Percentiles rank a stretch among this genome's conserved stretches.
These are phyloP conservation scores for Cupressus sempervirens DNA, from an alignment of 75 land plant species.

Conservation along the genomic window DNA sequence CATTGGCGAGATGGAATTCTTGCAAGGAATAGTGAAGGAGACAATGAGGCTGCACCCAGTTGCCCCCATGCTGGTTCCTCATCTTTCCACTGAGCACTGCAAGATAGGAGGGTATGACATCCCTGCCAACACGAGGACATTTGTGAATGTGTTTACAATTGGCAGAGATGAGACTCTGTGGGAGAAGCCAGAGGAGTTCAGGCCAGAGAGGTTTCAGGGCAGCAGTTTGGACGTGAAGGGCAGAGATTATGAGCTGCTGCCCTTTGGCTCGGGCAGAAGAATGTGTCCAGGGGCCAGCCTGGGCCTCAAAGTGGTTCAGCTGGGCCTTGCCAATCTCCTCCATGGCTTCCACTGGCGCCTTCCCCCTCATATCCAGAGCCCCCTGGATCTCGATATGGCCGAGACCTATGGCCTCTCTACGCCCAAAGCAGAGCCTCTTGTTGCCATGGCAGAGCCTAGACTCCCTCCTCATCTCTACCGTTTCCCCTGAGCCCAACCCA, in stretches of 20 bases:
- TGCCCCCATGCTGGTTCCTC: slow-evolving; percentile 52
- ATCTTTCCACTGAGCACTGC: slow-evolving; percentile 26
- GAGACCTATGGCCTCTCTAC: slow-evolving; percentile 57
- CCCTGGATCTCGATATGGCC: slow-evolving; percentile 50
- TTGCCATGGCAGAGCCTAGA: slow-evolving; percentile 29
- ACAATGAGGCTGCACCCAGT: slow-evolving; percentile 67
- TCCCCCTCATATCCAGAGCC: slow-evolving; percentile 23
- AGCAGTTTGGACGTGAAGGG: slow-evolving; percentile 53
- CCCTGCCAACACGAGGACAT: slow-evolving; percentile 30
- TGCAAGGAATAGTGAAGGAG: slow-evolving; percentile 46
- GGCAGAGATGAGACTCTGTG: slow-evolving; percentile 42
- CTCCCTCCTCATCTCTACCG: slow-evolving; percentile 10
- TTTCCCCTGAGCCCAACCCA: too few relatives aligned
- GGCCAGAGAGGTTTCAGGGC: slow-evolving; percentile 54
- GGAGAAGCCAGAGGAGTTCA: slow-evolving; percentile 50
- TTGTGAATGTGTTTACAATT: slow-evolving; percentile 56
- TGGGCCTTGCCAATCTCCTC: slow-evolving; percentile 50
- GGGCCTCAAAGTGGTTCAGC: slow-evolving; percentile 43
- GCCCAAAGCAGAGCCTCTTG: slow-evolving; percentile 35
- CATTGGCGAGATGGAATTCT: slow-evolving; percentile 28
- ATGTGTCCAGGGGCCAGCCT: slow-evolving; percentile 66
- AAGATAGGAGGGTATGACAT: slow-evolving; percentile 55
- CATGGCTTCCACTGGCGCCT: slow-evolving; percentile 61
- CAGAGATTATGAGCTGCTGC: slow-evolving; percentile 50
- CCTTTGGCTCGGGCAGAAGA: slow-evolving; percentile 70